These are phyloP conservation scores for Takashimella tepidaria DNA, from an alignment of 1,284 basidiomycete species.

Conservation along the genomic window DNA sequence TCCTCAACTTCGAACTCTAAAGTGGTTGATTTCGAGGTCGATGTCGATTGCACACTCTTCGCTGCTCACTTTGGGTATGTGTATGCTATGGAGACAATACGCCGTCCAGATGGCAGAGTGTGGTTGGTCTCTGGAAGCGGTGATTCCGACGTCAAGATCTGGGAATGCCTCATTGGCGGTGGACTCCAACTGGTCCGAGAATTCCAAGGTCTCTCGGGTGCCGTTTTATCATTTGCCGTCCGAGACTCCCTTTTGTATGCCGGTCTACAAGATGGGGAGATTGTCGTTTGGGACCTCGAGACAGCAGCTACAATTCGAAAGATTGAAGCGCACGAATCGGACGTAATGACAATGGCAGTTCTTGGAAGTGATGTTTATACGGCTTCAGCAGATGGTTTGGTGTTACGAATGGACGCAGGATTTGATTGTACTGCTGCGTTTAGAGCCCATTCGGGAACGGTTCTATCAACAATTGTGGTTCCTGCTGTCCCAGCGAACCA, in stretches of 20 bases:
- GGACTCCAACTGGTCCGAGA: slow-evolving; percentile 27
- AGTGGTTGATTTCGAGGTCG: slow-evolving; percentile 52
- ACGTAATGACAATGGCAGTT: slow-evolving; percentile 73
- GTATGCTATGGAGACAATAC: slow-evolving; percentile 68
- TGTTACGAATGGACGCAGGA: slow-evolving; percentile 73
- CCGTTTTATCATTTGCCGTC: slow-evolving; percentile 70
- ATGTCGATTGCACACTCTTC: slow-evolving; percentile 65
- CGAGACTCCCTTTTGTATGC: slow-evolving; percentile 79
- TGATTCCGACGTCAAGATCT: slow-evolving; percentile 86
- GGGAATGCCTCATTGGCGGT: slow-evolving; percentile 56
- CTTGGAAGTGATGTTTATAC: slow-evolving; percentile 73
- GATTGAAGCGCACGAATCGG: slow-evolving; percentile 78
- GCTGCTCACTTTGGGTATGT: slow-evolving; percentile 93
- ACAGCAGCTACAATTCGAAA: slow-evolving; percentile 78
- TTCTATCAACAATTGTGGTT: slow-evolving; percentile 65
- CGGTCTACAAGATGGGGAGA: slow-evolving; percentile 87
- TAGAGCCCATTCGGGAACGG: slow-evolving; percentile 71
- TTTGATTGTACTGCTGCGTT: slow-evolving; percentile 80
- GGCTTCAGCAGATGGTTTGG: slow-evolving; percentile 72
- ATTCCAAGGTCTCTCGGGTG: slow-evolving; percentile 43
- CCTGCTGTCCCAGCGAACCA: slow-evolving; percentile 14
- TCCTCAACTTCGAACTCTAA: slow-evolving; percentile 10
- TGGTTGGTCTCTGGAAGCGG: slow-evolving; percentile 79
- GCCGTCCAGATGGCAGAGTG: slow-evolving; percentile 46
- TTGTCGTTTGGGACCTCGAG: slow-evolving; percentile 87